These are phyloP conservation scores for Cenchrus purpureus DNA, from an alignment of 176 grass and related monocot genomes.

Conservation along the genomic window DNA sequence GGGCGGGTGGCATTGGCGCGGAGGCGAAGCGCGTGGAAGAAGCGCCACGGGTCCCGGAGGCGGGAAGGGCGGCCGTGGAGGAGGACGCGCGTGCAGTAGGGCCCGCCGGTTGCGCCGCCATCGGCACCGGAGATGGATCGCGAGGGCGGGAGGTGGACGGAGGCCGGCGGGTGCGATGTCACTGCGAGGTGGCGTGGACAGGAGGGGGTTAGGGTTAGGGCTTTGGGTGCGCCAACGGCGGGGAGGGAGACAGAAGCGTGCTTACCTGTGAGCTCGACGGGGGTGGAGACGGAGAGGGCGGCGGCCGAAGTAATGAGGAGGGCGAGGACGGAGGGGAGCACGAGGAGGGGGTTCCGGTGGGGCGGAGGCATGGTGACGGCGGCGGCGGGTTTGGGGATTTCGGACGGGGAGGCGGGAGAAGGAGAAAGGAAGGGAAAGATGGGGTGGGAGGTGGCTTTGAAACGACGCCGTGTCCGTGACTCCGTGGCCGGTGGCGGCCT, in stretches of 20 bases:
- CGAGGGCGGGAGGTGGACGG: constrained; percentile 50
- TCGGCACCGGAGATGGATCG: constrained; percentile 8
- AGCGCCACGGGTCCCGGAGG: constrained; percentile 68
- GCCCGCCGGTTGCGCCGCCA: constrained; percentile 16
- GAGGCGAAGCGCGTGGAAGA: constrained; percentile 66
- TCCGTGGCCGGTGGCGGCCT: neutral
- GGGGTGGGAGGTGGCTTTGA: constrained; percentile 39
- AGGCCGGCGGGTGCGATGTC: constrained; percentile 8
- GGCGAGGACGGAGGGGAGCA: neutral
- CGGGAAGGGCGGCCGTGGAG: constrained; percentile 68
- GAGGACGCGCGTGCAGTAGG: constrained; percentile 62
- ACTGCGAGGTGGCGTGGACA: constrained; percentile 18
- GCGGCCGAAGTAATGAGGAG: constrained; percentile 32
- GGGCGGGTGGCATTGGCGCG: constrained; percentile 52
- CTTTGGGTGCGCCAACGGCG: neutral
- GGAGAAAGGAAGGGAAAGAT: constrained; percentile 18
- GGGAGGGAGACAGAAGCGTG: neutral
- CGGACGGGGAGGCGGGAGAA: constrained; percentile 18
- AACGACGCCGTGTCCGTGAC: constrained; percentile 21
- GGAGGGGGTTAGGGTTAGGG: constrained; percentile 41
- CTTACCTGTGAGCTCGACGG: constrained; percentile 69
- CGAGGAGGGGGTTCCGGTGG: neutral
- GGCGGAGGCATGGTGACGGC: constrained; percentile 41
- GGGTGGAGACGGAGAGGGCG: constrained; percentile 25
- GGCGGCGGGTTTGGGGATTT: constrained; percentile 36